A percentile compares a stretch with the other conserved stretches of the same genome.
These are phyloP conservation scores for Xanthoconium separans DNA, from an alignment of 1,284 basidiomycete species.

Conservation along the genomic window DNA sequence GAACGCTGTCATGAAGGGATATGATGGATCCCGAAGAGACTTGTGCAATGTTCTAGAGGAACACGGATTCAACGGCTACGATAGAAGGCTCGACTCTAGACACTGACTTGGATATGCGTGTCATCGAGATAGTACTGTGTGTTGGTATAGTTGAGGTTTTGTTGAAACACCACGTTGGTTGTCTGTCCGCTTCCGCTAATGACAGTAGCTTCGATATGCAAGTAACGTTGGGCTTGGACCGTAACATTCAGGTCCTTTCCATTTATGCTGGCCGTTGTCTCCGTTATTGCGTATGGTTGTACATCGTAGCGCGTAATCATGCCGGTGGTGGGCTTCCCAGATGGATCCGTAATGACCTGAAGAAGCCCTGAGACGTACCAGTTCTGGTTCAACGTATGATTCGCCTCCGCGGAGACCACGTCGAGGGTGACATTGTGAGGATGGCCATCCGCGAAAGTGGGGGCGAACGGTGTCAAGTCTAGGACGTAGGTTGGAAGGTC, in stretches of 20 bases:
- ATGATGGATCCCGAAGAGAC: conserved; percentile 51
- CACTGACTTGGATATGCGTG: conserved; percentile 40
- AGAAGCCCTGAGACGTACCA: conserved; percentile 78
- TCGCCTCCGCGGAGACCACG: conserved; percentile 68
- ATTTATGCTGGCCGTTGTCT: conserved; percentile 43
- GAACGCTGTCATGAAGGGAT: conserved; percentile 61
- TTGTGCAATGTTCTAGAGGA: conserved; percentile 58
- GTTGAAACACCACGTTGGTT: conserved; percentile 47
- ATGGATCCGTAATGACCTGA: conserved; percentile 66
- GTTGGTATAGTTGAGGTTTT: conserved; percentile 47
- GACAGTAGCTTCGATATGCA: conserved; percentile 50
- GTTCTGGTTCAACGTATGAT: conserved; percentile 65
- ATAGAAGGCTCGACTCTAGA: background rate
- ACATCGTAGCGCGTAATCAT: conserved; percentile 59
- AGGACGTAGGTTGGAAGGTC: too few species aligned
- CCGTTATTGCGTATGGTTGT: conserved; percentile 53
- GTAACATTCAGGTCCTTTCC: conserved; percentile 48
- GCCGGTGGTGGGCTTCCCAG: conserved; percentile 63
- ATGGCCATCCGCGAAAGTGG: conserved; percentile 64
- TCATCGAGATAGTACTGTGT: conserved; percentile 48
- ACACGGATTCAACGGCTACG: background rate
- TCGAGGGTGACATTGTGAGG: conserved; percentile 70
- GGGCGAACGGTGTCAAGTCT: conserved; percentile 78
- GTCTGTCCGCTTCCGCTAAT: conserved; percentile 47
- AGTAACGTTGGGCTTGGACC: conserved; percentile 41